A percentile compares a stretch with the other conserved stretches of the same genome.
phyloP scores from a whole-genome alignment of 2,329 filamentous ascomycete genomes.

The Ceratocystis cacaofunesta region DNA sequence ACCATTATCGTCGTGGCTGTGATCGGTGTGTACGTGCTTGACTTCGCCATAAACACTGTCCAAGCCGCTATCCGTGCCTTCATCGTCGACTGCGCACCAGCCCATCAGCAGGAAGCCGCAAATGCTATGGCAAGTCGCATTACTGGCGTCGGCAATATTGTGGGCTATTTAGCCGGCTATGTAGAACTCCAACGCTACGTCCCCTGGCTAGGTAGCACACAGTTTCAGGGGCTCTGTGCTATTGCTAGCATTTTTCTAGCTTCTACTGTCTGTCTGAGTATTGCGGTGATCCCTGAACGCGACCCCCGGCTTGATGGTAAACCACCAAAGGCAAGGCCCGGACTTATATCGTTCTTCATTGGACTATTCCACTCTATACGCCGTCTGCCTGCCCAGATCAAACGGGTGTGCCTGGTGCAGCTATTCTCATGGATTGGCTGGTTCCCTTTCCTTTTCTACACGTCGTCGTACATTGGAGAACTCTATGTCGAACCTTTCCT shows the following conservation, averaged over 20 bases:
- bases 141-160: constrained; percentile 75
- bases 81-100: constrained; percentile 82
- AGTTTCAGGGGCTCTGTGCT: constrained; percentile 85
- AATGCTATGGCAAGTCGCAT: constrained; percentile 90
- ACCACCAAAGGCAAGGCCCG: constrained; percentile 37
- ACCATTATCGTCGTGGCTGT: constrained; percentile 66
- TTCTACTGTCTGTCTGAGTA: constrained; percentile 56
- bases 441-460: constrained; percentile 93
- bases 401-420: constrained; percentile 66
- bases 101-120: constrained; percentile 83
- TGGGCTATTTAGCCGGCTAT: constrained; percentile 80
- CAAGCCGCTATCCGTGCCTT: constrained; percentile 85
- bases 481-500: constrained; percentile 80
- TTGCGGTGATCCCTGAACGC: constrained; percentile 55
- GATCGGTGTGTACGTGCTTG: constrained; percentile 73
- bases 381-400: constrained; percentile 66
- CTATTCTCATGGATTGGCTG: constrained; percentile 87
- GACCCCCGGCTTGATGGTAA: constrained; percentile 41
- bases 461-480: constrained; percentile 83
- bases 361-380: constrained; percentile 63
- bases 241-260: constrained; percentile 64
- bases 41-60: constrained; percentile 93
- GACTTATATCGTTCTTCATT: constrained; percentile 64
- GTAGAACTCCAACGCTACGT: constrained; percentile 59
- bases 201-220: constrained; percentile 69